Evolutionary conservation across 805 yeast genomes (phyloP).

Genomic region (Brettanomyces sp.): DNA sequence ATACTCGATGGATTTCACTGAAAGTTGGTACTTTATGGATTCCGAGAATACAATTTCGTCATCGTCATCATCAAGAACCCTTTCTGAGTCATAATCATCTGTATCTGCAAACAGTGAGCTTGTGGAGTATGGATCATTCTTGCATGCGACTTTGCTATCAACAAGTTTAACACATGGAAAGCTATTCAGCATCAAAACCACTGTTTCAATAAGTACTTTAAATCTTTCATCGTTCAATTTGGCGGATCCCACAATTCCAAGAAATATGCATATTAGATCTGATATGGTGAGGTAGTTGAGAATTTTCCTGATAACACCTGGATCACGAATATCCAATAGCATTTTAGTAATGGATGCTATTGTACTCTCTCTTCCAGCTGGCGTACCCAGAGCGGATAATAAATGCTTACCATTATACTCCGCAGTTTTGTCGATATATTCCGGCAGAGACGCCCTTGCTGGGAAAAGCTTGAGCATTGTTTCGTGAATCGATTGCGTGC

Average conservation of each 20-base stretch:
- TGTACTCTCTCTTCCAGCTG: neutral
- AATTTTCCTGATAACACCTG: constrained; percentile 1
- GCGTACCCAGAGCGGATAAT: constrained; percentile 1
- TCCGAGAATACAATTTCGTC: neutral
- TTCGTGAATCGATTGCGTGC: too few relatives aligned
- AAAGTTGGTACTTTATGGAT: constrained; percentile 4
- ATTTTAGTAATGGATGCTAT: neutral
- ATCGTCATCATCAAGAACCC: constrained; percentile 1
- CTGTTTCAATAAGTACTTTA: neutral
- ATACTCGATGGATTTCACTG: constrained; percentile 6
- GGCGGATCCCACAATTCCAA: neutral
- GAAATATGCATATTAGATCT: constrained; percentile 1
- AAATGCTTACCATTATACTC: constrained; percentile 2
- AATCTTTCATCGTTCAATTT: neutral
- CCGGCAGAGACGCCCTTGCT: neutral
- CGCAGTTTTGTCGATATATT: neutral
- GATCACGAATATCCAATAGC: neutral
- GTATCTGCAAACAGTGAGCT: neutral
- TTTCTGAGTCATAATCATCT: neutral
- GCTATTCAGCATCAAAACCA: neutral
- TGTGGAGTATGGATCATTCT: neutral
- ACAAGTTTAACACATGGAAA: constrained; percentile 4
- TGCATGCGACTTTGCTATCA: constrained; percentile 1
- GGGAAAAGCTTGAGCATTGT: too few relatives aligned
- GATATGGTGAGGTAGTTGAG: constrained; percentile 3